Conservation (phyloP, 805 yeast species). For the Metschnikowia lunata region DNA sequence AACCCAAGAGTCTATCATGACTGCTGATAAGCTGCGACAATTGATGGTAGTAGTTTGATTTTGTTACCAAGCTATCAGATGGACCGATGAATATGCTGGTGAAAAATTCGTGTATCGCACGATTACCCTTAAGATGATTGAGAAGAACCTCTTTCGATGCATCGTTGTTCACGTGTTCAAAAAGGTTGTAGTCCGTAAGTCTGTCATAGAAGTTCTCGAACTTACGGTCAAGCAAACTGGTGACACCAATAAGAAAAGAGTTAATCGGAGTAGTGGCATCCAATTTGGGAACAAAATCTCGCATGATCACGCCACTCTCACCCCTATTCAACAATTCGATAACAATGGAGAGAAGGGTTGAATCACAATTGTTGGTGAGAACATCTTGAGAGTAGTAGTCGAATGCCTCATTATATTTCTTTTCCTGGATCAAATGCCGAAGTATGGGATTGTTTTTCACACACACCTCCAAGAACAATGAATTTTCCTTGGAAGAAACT, state of each 20-base stretch:
- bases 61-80: conserved; percentile 10
- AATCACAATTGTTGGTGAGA: conserved; percentile 4
- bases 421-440: conserved; percentile 14
- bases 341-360: conserved; percentile 10
- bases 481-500: conserved; percentile 20
- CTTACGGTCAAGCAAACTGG: conserved; percentile 28
- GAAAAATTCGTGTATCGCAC: conserved; percentile 20
- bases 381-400: conserved; percentile 23
- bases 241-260: conserved; percentile 32
- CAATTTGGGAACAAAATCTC: conserved; percentile 13
- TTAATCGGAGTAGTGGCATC: conserved; percentile 20
- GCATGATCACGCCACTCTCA: conserved; percentile 10
- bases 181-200: conserved; percentile 22
- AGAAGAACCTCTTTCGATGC: conserved; percentile 12
- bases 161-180: conserved; percentile 12
- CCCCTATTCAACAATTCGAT: conserved; percentile 14
- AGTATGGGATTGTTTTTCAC: conserved; percentile 20
- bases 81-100: conserved; percentile 17
- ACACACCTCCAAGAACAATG: conserved; percentile 29
- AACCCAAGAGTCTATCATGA: neutral
- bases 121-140: conserved; percentile 13
- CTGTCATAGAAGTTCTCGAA: conserved; percentile 20
- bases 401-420: conserved; percentile 23
- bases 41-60: conserved; percentile 29
- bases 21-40: conserved; percentile 19